These are phyloP conservation scores for Danielozyma ontarioensis DNA, from an alignment of 805 yeast genomes.

Conservation along the genomic window DNA sequence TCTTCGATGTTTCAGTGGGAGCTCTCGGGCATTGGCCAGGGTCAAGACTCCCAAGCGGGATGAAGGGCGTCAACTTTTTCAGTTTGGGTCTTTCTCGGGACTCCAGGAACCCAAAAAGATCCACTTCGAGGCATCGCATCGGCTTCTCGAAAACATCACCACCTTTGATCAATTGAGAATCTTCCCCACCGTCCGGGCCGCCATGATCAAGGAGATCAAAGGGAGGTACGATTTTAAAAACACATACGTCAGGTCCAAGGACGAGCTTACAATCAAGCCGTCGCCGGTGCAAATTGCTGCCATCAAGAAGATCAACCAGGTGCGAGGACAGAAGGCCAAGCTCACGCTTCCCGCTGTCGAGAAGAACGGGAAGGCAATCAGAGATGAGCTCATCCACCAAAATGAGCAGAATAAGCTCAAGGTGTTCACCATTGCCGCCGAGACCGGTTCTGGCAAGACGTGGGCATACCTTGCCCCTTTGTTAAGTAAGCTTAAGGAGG, in stretches of 20 bases:
- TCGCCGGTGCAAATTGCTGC: constrained; percentile 83
- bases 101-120: constrained; percentile 33
- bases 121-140: constrained; percentile 10
- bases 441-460: constrained; percentile 96
- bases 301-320: constrained; percentile 48
- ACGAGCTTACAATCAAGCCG: constrained; percentile 42
- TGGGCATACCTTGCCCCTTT: constrained; percentile 84
- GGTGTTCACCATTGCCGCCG: constrained; percentile 83
- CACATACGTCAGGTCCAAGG: constrained; percentile 27
- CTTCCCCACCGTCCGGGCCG: constrained; percentile 59
- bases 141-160: constrained; percentile 41
- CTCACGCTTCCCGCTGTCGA: constrained; percentile 9
- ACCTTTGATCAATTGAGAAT: constrained; percentile 65
- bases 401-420: constrained; percentile 37
- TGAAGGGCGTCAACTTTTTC: constrained; percentile 1
- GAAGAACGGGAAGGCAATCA: constrained; percentile 16
- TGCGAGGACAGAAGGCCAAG: constrained; percentile 22
- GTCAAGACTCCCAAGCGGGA: too few relatives aligned
- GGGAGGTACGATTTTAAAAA: constrained; percentile 26
- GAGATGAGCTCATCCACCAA: constrained; percentile 19
- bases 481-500: constrained; percentile 60
- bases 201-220: constrained; percentile 51
- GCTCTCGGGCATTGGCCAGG: too few relatives aligned
- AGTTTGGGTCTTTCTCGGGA: constrained; percentile 47
- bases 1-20: too few relatives aligned